Conservation (phyloP, 1,284 basidiomycete species). For the Sanghuangporus weigelae region DNA sequence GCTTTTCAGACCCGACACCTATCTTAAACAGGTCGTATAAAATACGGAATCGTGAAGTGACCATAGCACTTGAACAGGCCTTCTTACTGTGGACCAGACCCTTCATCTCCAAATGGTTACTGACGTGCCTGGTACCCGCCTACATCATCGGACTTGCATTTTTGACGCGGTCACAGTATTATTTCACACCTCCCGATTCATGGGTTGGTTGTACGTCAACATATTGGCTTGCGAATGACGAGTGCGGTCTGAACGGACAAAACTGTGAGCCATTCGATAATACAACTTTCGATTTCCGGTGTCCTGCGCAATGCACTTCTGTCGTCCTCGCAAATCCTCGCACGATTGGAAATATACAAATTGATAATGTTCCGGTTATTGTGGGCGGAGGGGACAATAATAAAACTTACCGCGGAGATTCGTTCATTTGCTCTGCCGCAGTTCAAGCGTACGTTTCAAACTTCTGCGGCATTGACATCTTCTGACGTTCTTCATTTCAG, state of each 20-base stretch:
- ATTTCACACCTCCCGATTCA: conserved; percentile 55
- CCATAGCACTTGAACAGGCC: conserved; percentile 47
- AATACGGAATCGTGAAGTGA: conserved; percentile 31
- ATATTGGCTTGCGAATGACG: conserved; percentile 63
- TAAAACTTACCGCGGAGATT: conserved; percentile 76
- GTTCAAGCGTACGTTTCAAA: conserved; percentile 60
- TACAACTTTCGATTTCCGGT: conserved; percentile 68
- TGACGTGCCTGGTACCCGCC: conserved; percentile 47
- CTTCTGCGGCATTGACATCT: conserved; percentile 4
- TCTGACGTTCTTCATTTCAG: conserved; percentile 33
- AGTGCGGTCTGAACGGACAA: conserved; percentile 74
- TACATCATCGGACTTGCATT: conserved; percentile 75
- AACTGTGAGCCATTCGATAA: conserved; percentile 65
- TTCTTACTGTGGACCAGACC: conserved; percentile 45
- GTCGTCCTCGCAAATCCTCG: conserved; percentile 74
- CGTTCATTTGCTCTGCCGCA: conserved; percentile 84
- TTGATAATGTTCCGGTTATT: conserved; percentile 69
- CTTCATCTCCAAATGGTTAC: conserved; percentile 48
- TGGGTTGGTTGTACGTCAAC: conserved; percentile 66
- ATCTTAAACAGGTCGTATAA: conserved; percentile 42
- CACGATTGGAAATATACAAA: conserved; percentile 63
- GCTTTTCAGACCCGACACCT: conserved; percentile 44
- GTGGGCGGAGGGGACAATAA: conserved; percentile 76
- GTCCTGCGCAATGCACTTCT: conserved; percentile 67
- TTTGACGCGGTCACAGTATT: conserved; percentile 68